Evolutionary conservation across 176 grass and related monocot genomes (phyloP).

Genomic region (Chloris gayana): DNA sequence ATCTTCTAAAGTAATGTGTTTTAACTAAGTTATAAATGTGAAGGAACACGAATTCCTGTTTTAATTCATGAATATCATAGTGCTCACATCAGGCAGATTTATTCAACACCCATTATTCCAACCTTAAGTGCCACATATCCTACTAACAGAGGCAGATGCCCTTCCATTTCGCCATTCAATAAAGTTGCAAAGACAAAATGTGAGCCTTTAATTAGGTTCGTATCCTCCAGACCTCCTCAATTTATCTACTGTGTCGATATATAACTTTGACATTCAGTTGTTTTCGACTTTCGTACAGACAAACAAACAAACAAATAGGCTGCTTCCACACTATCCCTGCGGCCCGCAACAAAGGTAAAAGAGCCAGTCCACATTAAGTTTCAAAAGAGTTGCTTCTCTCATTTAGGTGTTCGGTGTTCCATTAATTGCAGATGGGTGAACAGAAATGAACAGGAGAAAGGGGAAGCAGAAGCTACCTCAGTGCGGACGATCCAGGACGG

Average conservation of each 20-base stretch:
- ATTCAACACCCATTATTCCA: not conserved
- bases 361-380: not conserved
- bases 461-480: slow-evolving; percentile 46
- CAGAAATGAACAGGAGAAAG: not conserved
- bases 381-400: not conserved
- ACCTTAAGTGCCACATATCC: not conserved
- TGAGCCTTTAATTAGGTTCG: not conserved
- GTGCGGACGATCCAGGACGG: slow-evolving; percentile 72
- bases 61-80: not conserved
- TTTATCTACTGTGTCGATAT: not conserved
- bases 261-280: not conserved
- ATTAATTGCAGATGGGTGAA: slow-evolving; percentile 26
- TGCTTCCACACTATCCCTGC: not conserved
- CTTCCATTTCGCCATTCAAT: not conserved
- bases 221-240: not conserved
- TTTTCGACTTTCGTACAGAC: no score
- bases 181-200: not conserved
- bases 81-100: not conserved
- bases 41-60: not conserved
- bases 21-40: no score
- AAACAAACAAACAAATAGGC: not conserved
- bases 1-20: not conserved
- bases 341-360: not conserved
- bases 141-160: not conserved
- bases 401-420: slow-evolving; percentile 27